These are phyloP conservation scores for Polychytrium aggregatum DNA, from an alignment of 192 early-diverging fungal species.

Conservation along the genomic window DNA sequence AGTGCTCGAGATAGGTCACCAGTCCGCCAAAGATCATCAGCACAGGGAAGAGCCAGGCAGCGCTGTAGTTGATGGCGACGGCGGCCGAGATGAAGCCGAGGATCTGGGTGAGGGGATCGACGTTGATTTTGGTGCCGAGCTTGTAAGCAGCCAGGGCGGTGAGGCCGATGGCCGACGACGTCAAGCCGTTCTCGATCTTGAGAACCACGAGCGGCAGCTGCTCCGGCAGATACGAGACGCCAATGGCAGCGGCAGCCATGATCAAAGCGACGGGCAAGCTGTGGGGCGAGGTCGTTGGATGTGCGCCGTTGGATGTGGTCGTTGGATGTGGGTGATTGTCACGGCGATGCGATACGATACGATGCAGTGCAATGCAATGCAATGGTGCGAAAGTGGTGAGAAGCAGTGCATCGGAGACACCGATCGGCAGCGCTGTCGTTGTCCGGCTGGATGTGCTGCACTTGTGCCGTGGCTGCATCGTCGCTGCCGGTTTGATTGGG, in stretches of 20 bases:
- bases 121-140: constrained; percentile 6
- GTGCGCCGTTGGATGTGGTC: not conserved
- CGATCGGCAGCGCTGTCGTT: too few species aligned
- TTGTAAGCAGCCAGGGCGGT: constrained; percentile 44
- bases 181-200: constrained; percentile 40
- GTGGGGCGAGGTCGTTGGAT: not conserved
- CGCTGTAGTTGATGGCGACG: constrained; percentile 10
- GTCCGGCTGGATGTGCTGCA: too few species aligned
- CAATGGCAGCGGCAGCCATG: not conserved
- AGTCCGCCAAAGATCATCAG: constrained; percentile 39
- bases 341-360: constrained; percentile 40
- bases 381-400: not conserved
- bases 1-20: constrained; percentile 4
- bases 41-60: constrained; percentile 37
- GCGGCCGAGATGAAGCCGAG: constrained; percentile 4
- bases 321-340: not conserved
- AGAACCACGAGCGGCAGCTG: constrained; percentile 33
- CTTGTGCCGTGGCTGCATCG: too few species aligned
- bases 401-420: not conserved
- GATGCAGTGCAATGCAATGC: constrained; percentile 28
- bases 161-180: constrained; percentile 44
- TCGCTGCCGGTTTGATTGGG: too few species aligned
- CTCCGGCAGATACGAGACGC: constrained; percentile 1
- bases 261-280: not conserved
- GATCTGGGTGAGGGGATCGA: constrained; percentile 1